A percentile compares a stretch with the other conserved stretches of the same genome.
Evolutionary conservation across 2,329 filamentous ascomycete species (phyloP).

Genomic region (Fusarium sp.): DNA sequence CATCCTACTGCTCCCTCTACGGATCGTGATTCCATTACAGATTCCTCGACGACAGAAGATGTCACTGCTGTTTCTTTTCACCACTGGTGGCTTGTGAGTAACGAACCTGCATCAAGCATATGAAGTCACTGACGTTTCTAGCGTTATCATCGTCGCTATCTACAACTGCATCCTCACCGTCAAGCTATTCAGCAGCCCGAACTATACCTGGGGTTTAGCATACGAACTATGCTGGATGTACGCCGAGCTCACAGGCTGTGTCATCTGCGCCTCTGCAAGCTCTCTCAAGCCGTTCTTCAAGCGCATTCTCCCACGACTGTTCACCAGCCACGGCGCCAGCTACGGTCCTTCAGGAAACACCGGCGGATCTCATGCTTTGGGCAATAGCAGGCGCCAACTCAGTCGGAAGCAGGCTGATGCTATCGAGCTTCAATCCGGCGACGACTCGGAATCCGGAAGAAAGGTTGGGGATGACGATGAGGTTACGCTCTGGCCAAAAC

Average conservation of each 20-base stretch:
- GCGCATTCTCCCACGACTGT: constrained; percentile 19
- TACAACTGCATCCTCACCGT: constrained; percentile 41
- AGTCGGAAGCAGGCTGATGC: constrained; percentile 37
- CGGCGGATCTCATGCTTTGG: constrained; percentile 19
- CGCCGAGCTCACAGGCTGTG: constrained; percentile 39
- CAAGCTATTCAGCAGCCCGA: constrained; percentile 26
- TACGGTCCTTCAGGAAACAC: constrained; percentile 9
- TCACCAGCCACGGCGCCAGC: constrained; percentile 19
- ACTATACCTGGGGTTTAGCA: constrained; percentile 41
- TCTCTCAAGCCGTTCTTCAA: constrained; percentile 40
- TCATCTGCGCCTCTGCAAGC: constrained; percentile 40
- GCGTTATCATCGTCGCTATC: constrained; percentile 39
- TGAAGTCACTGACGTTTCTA: neutral
- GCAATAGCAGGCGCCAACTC: constrained; percentile 25
- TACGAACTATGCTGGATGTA: constrained; percentile 44
- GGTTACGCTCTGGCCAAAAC: constrained; percentile 28
- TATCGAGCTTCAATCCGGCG: constrained; percentile 38
- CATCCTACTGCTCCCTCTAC: constrained; percentile 28
- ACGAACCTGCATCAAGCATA: accelerated
- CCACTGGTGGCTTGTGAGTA: constrained; percentile 39
- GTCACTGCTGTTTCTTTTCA: constrained; percentile 33
- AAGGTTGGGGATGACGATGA: constrained; percentile 35
- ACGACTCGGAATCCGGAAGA: constrained; percentile 33
- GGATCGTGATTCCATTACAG: constrained; percentile 30
- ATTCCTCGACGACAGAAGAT: constrained; percentile 36